A percentile compares a stretch with the other conserved stretches of the same genome.
phyloP scores from a whole-genome alignment of 306 rosid species.

The Mimosa bimucronata region DNA sequence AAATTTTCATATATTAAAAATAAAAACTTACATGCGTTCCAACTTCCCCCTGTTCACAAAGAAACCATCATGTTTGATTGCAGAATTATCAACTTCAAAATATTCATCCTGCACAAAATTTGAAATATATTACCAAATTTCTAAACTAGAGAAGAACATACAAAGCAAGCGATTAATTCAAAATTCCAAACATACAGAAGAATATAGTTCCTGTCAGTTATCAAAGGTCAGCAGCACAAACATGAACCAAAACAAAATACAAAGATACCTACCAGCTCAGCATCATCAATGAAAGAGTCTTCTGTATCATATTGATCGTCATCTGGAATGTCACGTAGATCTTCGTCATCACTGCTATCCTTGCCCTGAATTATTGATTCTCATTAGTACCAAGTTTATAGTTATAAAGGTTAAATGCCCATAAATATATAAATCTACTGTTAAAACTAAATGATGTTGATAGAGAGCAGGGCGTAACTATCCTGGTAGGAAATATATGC shows the following conservation, averaged over 20 bases:
- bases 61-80: conserved; percentile 93
- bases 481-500: conserved; percentile 8
- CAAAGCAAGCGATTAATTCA: conserved; percentile 26
- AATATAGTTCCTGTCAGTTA: conserved; percentile 31
- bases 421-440: conserved; percentile 19
- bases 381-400: conserved; percentile 17
- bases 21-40: conserved; percentile 81
- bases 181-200: conserved; percentile 12
- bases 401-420: conserved; percentile 16
- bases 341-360: conserved; percentile 96
- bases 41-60: conserved; percentile 90
- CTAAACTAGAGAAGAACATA: neutral
- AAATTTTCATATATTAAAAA: conserved; percentile 1
- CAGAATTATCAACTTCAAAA: conserved; percentile 92
- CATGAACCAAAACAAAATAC: conserved; percentile 31
- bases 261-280: conserved; percentile 81
- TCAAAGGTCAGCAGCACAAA: conserved; percentile 35
- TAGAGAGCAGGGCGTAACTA: conserved; percentile 19
- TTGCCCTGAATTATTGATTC: conserved; percentile 69
- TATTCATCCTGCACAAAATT: conserved; percentile 85
- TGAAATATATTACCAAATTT: neutral
- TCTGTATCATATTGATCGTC: conserved; percentile 99
- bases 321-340: conserved; percentile 72
- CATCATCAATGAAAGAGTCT: conserved; percentile 97
- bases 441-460: conserved; percentile 22